These are phyloP conservation scores for Cichorium intybus DNA, from an alignment of 140 eudicot species.

Conservation along the genomic window DNA sequence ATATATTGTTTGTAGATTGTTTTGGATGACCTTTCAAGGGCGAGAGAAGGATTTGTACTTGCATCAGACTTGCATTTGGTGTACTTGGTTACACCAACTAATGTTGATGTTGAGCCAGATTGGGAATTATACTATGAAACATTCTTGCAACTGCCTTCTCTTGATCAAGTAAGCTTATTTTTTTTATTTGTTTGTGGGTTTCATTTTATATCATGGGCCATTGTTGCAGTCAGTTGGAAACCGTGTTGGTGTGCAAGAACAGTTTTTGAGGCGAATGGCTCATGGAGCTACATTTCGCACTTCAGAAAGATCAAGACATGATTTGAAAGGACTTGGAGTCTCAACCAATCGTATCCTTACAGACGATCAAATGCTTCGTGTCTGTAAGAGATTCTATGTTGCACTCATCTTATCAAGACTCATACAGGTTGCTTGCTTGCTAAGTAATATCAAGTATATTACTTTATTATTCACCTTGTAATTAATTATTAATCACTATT, in stretches of 20 bases:
- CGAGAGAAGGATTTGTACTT: conserved; percentile 97
- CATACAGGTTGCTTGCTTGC: conserved; percentile 75
- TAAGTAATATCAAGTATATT: no score
- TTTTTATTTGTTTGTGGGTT: not conserved
- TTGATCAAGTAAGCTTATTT: conserved; percentile 68
- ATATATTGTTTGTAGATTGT: conserved; percentile 53
- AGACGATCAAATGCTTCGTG: conserved; percentile 87
- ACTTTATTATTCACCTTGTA: not conserved
- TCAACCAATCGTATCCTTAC: conserved; percentile 51
- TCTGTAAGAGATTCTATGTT: conserved; percentile 85
- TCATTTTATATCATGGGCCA: not conserved
- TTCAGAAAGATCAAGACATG: conserved; percentile 52
- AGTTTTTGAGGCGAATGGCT: conserved; percentile 97
- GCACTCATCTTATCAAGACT: conserved; percentile 89
- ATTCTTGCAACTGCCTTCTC: conserved; percentile 76
- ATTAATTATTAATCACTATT: not conserved
- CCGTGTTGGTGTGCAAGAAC: conserved; percentile 92
- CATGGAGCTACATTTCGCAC: conserved; percentile 88
- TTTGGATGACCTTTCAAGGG: conserved; percentile 95
- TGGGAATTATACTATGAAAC: conserved; percentile 95
- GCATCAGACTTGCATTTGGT: conserved; percentile 96
- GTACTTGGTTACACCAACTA: conserved; percentile 88
- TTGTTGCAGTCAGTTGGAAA: conserved; percentile 86
- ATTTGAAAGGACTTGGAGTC: conserved; percentile 48
- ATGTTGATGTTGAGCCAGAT: conserved; percentile 95